phyloP scores from a whole-genome alignment of 2,329 filamentous ascomycete genomes.

The Stachybotrys chlorohalonatus region DNA sequence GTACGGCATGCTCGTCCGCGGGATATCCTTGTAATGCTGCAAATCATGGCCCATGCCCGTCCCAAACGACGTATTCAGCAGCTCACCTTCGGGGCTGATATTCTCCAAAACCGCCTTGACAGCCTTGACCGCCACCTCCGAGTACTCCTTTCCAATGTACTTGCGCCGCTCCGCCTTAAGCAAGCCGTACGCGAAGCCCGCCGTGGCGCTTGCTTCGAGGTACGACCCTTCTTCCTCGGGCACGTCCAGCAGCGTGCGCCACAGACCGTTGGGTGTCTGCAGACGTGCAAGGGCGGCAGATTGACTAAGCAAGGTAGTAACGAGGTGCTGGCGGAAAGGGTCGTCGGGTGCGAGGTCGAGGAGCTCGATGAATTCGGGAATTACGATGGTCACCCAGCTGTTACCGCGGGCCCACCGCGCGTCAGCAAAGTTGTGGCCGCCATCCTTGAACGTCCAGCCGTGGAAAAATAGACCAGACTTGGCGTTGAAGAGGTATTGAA shows the following conservation, averaged over 20 bases:
- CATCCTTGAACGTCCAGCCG: conserved; percentile 68
- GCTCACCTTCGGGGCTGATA: conserved; percentile 58
- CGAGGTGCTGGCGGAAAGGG: conserved; percentile 48
- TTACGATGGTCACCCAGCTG: conserved; percentile 73
- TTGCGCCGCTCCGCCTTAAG: conserved; percentile 63
- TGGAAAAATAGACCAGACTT: conserved; percentile 70
- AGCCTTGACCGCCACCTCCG: conserved; percentile 53
- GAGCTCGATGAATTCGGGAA: conserved; percentile 71
- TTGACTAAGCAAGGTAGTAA: conserved; percentile 59
- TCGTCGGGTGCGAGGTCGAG: conserved; percentile 55
- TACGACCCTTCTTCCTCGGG: conserved; percentile 60
- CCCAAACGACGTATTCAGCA: conserved; percentile 68
- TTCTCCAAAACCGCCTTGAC: conserved; percentile 58
- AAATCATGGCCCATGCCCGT: conserved; percentile 67
- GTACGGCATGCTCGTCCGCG: conserved; percentile 73
- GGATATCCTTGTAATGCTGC: conserved; percentile 71
- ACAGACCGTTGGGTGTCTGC: conserved; percentile 56
- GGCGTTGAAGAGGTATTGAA: conserved; percentile 70
- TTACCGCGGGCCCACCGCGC: conserved; percentile 55
- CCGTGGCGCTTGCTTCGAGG: conserved; percentile 67
- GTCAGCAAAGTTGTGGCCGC: conserved; percentile 52
- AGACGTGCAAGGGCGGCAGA: conserved; percentile 52
- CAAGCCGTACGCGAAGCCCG: conserved; percentile 73
- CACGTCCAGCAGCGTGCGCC: conserved; percentile 67
- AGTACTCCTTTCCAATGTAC: conserved; percentile 56